A percentile compares a stretch with the other conserved stretches of the same genome.
Conservation (phyloP, 495 filamentous ascomycete genomes). For the Aspergillus bridgeri region DNA sequence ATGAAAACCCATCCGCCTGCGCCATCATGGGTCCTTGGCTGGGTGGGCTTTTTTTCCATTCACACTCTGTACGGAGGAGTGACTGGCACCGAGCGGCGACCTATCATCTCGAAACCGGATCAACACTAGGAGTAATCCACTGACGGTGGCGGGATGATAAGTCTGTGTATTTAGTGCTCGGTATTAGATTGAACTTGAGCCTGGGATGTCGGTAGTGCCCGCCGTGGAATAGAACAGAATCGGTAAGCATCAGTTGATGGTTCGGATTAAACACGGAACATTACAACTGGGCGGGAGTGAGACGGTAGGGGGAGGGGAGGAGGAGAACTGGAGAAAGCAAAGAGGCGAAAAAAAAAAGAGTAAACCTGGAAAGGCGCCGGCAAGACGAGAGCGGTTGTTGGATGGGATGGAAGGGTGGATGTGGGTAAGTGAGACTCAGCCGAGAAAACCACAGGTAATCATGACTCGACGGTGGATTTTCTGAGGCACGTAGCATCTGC, state of each 20-base stretch:
- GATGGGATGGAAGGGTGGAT: conserved; percentile 5
- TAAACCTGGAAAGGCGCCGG: conserved; percentile 11
- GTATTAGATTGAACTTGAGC: conserved; percentile 11
- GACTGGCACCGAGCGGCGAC: conserved; percentile 4
- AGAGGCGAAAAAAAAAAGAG: not conserved
- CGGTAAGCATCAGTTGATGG: conserved; percentile 16
- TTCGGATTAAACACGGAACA: conserved; percentile 25
- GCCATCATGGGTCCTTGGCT: conserved; percentile 12
- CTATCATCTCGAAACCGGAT: conserved; percentile 9
- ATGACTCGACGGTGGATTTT: conserved; percentile 6
- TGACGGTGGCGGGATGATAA: conserved; percentile 7
- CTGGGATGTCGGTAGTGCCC: not conserved
- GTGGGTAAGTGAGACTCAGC: not conserved
- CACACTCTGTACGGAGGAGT: no score
- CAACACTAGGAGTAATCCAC: conserved; percentile 3
- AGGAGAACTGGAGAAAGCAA: conserved; percentile 1
- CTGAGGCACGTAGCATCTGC: not conserved
- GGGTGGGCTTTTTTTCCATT: conserved; percentile 9
- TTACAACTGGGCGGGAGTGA: conserved; percentile 10
- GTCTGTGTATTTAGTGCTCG: no score
- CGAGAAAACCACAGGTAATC: conserved; percentile 4
- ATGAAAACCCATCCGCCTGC: conserved; percentile 9
- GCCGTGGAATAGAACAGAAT: conserved; percentile 7
- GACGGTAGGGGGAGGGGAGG: conserved; percentile 1
- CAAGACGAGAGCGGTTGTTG: conserved; percentile 4